A percentile compares a stretch with the other conserved stretches of the same genome.
These are phyloP conservation scores for Leccinum subspadiceum DNA, from an alignment of 1,284 basidiomycete genomes.

Conservation along the genomic window DNA sequence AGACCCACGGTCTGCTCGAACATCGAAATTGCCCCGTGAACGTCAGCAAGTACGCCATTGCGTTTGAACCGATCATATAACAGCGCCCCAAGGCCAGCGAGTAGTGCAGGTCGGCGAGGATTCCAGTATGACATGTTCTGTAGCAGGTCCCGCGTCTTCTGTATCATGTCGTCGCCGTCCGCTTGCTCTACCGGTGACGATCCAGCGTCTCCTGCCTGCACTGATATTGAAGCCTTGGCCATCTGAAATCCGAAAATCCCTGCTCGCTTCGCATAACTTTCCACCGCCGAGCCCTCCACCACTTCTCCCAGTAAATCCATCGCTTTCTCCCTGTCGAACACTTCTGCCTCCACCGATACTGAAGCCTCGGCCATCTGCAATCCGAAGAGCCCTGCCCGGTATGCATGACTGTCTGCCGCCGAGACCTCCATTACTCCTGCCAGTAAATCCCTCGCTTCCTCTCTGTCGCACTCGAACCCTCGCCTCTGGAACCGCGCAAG, in stretches of 20 bases:
- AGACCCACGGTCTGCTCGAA: accelerated
- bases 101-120: background rate
- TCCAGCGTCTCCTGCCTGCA: background rate
- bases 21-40: background rate
- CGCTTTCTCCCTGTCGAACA: background rate
- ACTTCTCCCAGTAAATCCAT: background rate
- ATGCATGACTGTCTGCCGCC: background rate
- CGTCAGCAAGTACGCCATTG: background rate
- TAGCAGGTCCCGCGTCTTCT: background rate
- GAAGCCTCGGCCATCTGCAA: background rate
- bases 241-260: background rate
- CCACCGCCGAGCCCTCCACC: background rate
- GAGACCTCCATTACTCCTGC: background rate
- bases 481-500: background rate
- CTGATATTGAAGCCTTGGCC: background rate
- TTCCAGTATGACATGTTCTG: background rate
- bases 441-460: background rate
- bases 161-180: accelerated
- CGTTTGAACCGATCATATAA: background rate
- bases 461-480: background rate
- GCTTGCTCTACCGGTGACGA: background rate
- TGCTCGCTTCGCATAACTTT: background rate
- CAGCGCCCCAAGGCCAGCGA: accelerated
- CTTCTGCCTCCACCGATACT: background rate
- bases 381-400: background rate